Percentiles rank a stretch among this genome's conserved stretches.
These are phyloP conservation scores for Simplicillium aogashimaense DNA, from an alignment of 2,329 filamentous ascomycete genomes.

Conservation along the genomic window DNA sequence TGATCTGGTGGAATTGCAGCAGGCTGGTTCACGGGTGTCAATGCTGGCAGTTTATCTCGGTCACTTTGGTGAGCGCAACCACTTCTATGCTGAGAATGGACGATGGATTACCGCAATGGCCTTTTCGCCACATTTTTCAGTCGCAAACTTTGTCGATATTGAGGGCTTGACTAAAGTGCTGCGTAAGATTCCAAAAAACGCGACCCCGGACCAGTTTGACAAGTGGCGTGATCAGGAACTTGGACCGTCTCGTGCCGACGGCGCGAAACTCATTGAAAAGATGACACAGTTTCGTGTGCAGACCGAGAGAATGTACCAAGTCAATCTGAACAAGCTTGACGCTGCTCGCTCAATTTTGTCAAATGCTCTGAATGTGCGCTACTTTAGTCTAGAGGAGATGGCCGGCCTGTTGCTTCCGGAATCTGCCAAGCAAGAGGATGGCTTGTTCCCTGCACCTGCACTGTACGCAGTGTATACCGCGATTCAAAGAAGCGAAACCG, in stretches of 20 bases:
- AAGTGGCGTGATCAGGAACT: slow-evolving; percentile 20
- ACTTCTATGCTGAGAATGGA: slow-evolving; percentile 44
- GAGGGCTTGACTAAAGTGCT: slow-evolving; percentile 30
- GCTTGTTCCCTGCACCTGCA: slow-evolving; percentile 31
- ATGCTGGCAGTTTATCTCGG: slow-evolving; percentile 44
- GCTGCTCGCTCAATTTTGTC: slow-evolving; percentile 31
- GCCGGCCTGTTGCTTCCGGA: slow-evolving; percentile 31
- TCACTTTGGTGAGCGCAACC: slow-evolving; percentile 36
- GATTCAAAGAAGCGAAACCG: slow-evolving; percentile 48
- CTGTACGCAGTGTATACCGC: slow-evolving; percentile 64
- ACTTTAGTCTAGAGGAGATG: slow-evolving; percentile 42
- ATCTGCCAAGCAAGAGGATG: slow-evolving; percentile 21
- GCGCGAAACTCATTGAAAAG: slow-evolving; percentile 30
- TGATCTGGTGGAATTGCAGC: slow-evolving; percentile 40
- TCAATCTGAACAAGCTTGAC: slow-evolving; percentile 37
- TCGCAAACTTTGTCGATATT: slow-evolving; percentile 32
- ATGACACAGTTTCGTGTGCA: slow-evolving; percentile 35
- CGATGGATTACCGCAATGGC: slow-evolving; percentile 34
- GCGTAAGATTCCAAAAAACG: slow-evolving; percentile 16
- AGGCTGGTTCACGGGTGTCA: slow-evolving; percentile 29
- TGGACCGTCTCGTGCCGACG: slow-evolving; percentile 34
- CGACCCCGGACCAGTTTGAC: slow-evolving; percentile 19
- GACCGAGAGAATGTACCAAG: slow-evolving; percentile 35
- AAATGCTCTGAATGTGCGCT: slow-evolving; percentile 23
- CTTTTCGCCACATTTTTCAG: slow-evolving; percentile 36